Evolutionary conservation across 2,329 filamentous ascomycete genomes (phyloP).

Genomic region (Hymenoscyphus fraxineus): DNA sequence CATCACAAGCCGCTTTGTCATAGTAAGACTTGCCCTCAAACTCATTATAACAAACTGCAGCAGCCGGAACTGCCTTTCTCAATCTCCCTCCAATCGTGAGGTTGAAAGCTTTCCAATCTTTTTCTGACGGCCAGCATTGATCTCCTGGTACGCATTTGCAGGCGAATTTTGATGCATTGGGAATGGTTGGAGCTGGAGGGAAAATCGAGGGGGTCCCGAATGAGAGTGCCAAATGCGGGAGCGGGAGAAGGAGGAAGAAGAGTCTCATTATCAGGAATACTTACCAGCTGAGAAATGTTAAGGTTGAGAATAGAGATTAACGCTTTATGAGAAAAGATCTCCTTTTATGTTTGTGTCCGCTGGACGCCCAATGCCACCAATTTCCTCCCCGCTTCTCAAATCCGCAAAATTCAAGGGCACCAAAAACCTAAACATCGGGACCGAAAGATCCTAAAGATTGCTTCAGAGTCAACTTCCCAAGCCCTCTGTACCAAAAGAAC

Average conservation of each 20-base stretch:
- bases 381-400: background rate
- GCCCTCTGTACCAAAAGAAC: background rate
- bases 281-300: too few species aligned
- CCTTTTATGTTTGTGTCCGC: background rate
- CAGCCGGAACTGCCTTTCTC: slow-evolving; percentile 38
- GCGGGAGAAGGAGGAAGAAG: background rate
- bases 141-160: slow-evolving; percentile 16
- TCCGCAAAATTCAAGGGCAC: background rate
- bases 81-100: slow-evolving; percentile 40
- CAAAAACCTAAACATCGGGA: background rate
- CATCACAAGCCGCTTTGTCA: slow-evolving; percentile 34
- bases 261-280: background rate
- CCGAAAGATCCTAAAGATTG: background rate
- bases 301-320: background rate
- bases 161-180: background rate
- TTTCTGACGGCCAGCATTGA: slow-evolving; percentile 43
- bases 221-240: background rate
- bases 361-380: background rate
- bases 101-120: slow-evolving; percentile 45
- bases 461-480: background rate
- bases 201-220: background rate
- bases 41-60: slow-evolving; percentile 39
- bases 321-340: background rate
- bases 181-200: background rate
- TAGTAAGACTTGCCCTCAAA: slow-evolving; percentile 29